These are phyloP conservation scores for Tetracladium setigerum DNA, from an alignment of 495 filamentous ascomycete species.

Conservation along the genomic window DNA sequence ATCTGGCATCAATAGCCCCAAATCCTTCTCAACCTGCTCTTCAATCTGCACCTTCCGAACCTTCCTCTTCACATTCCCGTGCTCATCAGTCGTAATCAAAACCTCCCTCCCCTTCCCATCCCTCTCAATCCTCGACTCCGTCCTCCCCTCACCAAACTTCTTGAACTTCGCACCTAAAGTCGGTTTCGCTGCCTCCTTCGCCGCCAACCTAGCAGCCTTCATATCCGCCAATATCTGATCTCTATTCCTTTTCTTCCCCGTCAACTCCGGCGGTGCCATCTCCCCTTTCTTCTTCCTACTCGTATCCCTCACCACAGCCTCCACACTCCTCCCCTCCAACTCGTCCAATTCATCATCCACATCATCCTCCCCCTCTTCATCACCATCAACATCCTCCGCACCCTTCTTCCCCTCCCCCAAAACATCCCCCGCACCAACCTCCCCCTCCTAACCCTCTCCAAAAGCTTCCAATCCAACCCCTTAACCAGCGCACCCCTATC, in stretches of 20 bases:
- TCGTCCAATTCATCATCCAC: slow-evolving; percentile 75
- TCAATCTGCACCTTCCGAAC: slow-evolving; percentile 47
- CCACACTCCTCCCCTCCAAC: slow-evolving; percentile 56
- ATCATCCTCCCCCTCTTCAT: slow-evolving; percentile 35
- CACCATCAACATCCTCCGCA: slow-evolving; percentile 15
- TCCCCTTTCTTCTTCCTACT: slow-evolving; percentile 69
- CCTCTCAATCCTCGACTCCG: slow-evolving; percentile 60
- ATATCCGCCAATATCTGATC: slow-evolving; percentile 79
- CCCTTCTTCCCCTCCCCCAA: slow-evolving; percentile 27
- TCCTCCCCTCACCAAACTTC: slow-evolving; percentile 61
- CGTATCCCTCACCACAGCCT: slow-evolving; percentile 46
- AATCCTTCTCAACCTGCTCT: slow-evolving; percentile 29
- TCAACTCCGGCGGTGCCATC: slow-evolving; percentile 56
- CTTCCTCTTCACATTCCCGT: slow-evolving; percentile 85
- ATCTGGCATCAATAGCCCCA: slow-evolving; percentile 54
- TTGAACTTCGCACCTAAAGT: slow-evolving; percentile 73
- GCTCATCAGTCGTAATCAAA: slow-evolving; percentile 74
- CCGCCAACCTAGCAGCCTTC: slow-evolving; percentile 59
- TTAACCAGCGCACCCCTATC: slow-evolving; percentile 80
- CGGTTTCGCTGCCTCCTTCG: slow-evolving; percentile 48
- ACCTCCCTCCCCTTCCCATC: slow-evolving; percentile 75
- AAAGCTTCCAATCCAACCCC: slow-evolving; percentile 76
- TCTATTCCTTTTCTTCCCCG: slow-evolving; percentile 62
- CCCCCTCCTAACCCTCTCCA: slow-evolving; percentile 64
- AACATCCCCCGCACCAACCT: slow-evolving; percentile 47